Evolutionary conservation across 257 asterid species (phyloP), one percentile per base, ranked within the genome.

Genomic region (Salvia splendens): DNA sequence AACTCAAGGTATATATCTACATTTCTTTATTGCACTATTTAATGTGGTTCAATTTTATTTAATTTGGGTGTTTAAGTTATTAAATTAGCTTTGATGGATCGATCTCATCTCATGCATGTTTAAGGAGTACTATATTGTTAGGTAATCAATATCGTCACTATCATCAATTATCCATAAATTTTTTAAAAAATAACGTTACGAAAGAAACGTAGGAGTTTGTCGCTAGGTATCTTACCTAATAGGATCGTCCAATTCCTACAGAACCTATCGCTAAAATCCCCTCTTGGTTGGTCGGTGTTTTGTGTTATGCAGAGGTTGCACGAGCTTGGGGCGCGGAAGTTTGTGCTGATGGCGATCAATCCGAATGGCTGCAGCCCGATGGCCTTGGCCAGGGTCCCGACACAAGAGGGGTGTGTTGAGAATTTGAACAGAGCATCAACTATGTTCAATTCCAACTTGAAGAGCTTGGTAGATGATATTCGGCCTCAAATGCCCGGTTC

Each of bases 301-400:
- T 47, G 52, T 28, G n/a, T 24, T 24, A n/a, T 50, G 79, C 87
- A 91, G 97, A 83, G 74, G 73, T 36, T 91, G 75, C 71, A 91
- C 71, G 49, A 35, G 42, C 64, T 83, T 78, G 97, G 97, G 5
- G 97, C 82, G 72, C 82, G 95, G 1, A 88, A 86, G 71, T 91
- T 88, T 67, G 97, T 88, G 48, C 49, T 91, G 1, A 68, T 84
- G 75, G 81, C 86, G 12, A 53, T 88, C 14, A 70, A 86, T 61
- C 97, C 97, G 0, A 91, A 81, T 30, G 97, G 97, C 8, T 90
- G 97, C 74, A 79, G 81, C 41, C 96, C 96, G 30, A 43, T 75
- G 75, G 81, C 87, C 4, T 80, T 30, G 14, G 46, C 82, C 6
- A 16, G 76, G 59, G 10, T n/a, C 20, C 85, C 88, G 2, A 42